Evolutionary conservation across 2,329 filamentous ascomycete genomes (phyloP).

Genomic region (Penicillium sp.): DNA sequence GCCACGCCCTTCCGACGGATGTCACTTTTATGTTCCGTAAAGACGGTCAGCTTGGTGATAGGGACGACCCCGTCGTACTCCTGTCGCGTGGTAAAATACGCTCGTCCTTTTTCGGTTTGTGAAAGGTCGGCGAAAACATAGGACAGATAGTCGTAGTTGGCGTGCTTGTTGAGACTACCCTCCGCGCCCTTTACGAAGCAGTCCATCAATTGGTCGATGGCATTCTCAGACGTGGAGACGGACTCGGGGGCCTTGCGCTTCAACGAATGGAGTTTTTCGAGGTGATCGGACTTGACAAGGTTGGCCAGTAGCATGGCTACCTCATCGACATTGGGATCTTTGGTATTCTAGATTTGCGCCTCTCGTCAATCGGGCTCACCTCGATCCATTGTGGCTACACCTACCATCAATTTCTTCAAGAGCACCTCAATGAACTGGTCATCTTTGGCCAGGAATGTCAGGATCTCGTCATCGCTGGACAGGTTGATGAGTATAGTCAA

Average conservation of each 20-base stretch:
- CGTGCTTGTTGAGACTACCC: conserved; percentile 76
- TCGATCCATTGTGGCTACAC: conserved; percentile 39
- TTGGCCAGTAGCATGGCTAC: conserved; percentile 92
- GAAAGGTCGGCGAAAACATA: conserved; percentile 93
- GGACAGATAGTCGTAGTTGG: conserved; percentile 87
- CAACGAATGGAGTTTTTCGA: conserved; percentile 67
- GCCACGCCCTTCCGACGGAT: conserved; percentile 92
- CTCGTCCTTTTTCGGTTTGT: conserved; percentile 71
- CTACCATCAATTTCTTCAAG: conserved; percentile 69
- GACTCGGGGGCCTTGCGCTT: conserved; percentile 66
- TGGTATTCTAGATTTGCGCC: conserved; percentile 33
- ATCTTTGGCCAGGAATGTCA: conserved; percentile 71
- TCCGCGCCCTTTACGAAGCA: conserved; percentile 91
- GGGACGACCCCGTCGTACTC: conserved; percentile 81
- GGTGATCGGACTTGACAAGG: conserved; percentile 72
- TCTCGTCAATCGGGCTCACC: not conserved
- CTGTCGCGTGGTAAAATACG: conserved; percentile 72
- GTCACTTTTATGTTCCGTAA: conserved; percentile 83
- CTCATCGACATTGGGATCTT: conserved; percentile 79
- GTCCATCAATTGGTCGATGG: conserved; percentile 89
- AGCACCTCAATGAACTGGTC: conserved; percentile 76
- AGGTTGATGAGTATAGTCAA: conserved; percentile 75
- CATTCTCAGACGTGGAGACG: conserved; percentile 69
- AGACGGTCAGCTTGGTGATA: conserved; percentile 86
- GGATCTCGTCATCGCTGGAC: conserved; percentile 76